Base-by-base conservation (phyloP, 140 eudicot species). In the Erigeron philadelphicus region DNA sequence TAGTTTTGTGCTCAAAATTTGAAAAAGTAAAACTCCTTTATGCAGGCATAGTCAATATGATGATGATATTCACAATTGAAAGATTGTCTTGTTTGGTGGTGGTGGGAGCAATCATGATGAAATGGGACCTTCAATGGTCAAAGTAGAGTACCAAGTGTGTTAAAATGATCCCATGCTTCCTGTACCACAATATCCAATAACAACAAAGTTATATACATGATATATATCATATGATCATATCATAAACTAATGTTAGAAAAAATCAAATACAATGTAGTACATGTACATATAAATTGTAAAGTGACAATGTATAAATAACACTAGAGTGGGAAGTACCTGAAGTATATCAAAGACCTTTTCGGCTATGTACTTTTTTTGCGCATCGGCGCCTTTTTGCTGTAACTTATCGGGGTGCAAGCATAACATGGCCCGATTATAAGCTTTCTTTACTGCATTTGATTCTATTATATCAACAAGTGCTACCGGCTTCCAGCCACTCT, bases 81-180 rank as follows among this genome's bases (percentile, higher is more conserved):
- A 62, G 17, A 64, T 71, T 31, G 77, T 78, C 78, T 58, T 72
- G 73, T 78, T 52, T 63, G 76, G n/a, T 45, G 73, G 40, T 55
- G 64, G 77, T 77, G 81, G 81, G 71, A 58, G 70, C 61, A 76
- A 68, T 66, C 72, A 64, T 76, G 13, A 68, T 53, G 44, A 11
- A 71, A 43, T 52, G 54, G 54, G 68, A 40, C 49, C 55, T 71
- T 35, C 46, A 47, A 41, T 54, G 73, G 75, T 79, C 76, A 85
- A 45, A 73, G 47, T 48, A 81, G 72, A 13, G 80, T 66, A 71
- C 85, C 90, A 63, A 84, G 76, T 46, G 86, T 66, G 68, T 81
- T 90, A 86, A 83, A 90, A 68, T 82, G 85, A 81, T 88, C 90
- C 97, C 97, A 90, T 40, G 97, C 97, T 44, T 87, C 97, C 97